Evolutionary conservation across 768 basidiomycete genomes (phyloP), one percentile per base, ranked within the genome.

Genomic region (Suillus subalutaceus): DNA sequence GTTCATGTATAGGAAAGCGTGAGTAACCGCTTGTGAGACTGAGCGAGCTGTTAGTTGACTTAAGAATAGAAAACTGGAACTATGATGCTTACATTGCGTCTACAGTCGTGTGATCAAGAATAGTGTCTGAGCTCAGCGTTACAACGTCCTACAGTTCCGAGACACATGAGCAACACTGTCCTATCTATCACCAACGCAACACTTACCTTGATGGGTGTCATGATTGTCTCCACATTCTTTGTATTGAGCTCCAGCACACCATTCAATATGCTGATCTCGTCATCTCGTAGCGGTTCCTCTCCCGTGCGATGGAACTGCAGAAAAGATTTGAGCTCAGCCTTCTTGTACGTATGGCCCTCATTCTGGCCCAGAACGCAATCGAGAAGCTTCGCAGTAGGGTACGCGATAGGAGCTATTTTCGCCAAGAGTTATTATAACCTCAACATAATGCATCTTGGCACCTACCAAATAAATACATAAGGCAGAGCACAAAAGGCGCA

Each of bases 1-100:
- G 84, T 66, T 88, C 86, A 72, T 97, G 93, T 0, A 99, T 86
- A 0, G 96, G 96, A 72, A 99, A 93, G 23, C 96, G 89, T 1
- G 95, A 96, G 74, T 97, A 97, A 0, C 96, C 96, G 68, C 89
- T 91, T n/a, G 82, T 73, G 26, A 92, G 77, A 55, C 89, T 91
- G 70, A n/a, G 63, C 10, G 5, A 62, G 53, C 30, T 9, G 37
- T 70, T 58, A 69, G 67, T 23, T 62, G 40, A 38, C 48, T 35
- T 58, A 15, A 48, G 15, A 64, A 44, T 16, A n/a, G n/a, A 53
- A 65, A 6, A 41, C 66, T 7, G 61, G 53, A 44, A 9, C 15
- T 32, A 41, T 16, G 12, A 40, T 76, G 77, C 83, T 15, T 71
- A 91, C 92, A 94, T 85, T 56, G 81, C 82, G 73, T 96, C 94